Evolutionary conservation across 2,329 filamentous ascomycete species (phyloP).

Genomic region (Paramyrothecium roridum): DNA sequence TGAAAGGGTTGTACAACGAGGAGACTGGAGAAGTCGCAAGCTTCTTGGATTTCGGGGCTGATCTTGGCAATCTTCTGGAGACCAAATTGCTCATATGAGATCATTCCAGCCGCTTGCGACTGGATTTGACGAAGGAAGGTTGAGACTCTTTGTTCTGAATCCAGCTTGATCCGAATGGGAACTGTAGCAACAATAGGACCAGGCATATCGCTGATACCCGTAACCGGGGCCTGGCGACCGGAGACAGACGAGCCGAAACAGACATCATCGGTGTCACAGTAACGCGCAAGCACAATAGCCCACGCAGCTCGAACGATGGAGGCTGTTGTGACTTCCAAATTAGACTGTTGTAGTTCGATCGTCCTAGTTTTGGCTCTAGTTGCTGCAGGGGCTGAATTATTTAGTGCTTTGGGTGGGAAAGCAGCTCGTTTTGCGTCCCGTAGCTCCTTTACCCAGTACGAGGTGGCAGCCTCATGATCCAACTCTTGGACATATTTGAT

Average conservation of each 20-base stretch:
- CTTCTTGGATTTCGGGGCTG: not conserved
- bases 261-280: conserved; percentile 15
- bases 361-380: no score
- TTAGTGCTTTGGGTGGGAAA: not conserved
- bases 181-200: conserved; percentile 27
- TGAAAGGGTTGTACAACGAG: not conserved
- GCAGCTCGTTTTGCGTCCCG: conserved; percentile 11
- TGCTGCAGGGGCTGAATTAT: no score
- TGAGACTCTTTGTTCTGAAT: not conserved
- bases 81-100: not conserved
- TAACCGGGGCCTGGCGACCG: conserved; percentile 21
- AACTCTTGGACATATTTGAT: conserved; percentile 36
- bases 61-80: not conserved
- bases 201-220: conserved; percentile 18
- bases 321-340: conserved; percentile 2
- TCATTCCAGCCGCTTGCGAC: not conserved
- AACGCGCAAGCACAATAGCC: conserved; percentile 16
- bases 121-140: not conserved
- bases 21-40: not conserved
- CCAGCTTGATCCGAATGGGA: conserved; percentile 10
- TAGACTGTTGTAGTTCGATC: no score
- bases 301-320: conserved; percentile 19
- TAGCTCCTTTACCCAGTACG: conserved; percentile 37
- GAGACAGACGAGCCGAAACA: conserved; percentile 21
- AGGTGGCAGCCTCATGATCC: conserved; percentile 1